phyloP scores from a whole-genome alignment of 495 filamentous ascomycete species.

The Tuber borchii region DNA sequence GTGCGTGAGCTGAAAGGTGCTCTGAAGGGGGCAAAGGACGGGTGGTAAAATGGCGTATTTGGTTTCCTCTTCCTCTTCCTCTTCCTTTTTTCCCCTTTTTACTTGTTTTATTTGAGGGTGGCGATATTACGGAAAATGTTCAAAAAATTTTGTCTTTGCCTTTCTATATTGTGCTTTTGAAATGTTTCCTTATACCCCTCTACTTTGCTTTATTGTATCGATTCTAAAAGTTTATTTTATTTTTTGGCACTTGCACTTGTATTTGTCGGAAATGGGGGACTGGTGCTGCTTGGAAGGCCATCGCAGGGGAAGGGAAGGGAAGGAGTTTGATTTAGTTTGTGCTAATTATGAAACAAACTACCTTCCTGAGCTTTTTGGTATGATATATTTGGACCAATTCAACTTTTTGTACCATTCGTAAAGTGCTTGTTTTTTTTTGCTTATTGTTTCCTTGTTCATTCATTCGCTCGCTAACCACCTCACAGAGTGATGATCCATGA shows the following conservation, averaged over 20 bases:
- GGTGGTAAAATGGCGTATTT: constrained; percentile 33
- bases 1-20: background rate
- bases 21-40: background rate
- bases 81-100: constrained; percentile 10
- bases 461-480: background rate
- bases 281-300: background rate
- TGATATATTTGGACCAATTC: background rate
- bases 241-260: background rate
- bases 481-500: background rate
- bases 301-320: background rate
- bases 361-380: background rate
- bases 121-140: background rate
- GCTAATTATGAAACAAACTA: constrained; percentile 1
- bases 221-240: background rate
- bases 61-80: constrained; percentile 18
- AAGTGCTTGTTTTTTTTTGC: background rate
- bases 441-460: background rate
- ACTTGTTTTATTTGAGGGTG: background rate
- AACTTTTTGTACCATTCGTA: background rate
- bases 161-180: background rate
- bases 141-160: background rate
- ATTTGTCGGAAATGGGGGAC: background rate
- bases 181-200: background rate
- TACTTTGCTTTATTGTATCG: background rate
- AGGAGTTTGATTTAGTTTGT: background rate